phyloP scores from a whole-genome alignment of 2,329 filamentous ascomycete species.

The Teratosphaeria nubilosa region DNA sequence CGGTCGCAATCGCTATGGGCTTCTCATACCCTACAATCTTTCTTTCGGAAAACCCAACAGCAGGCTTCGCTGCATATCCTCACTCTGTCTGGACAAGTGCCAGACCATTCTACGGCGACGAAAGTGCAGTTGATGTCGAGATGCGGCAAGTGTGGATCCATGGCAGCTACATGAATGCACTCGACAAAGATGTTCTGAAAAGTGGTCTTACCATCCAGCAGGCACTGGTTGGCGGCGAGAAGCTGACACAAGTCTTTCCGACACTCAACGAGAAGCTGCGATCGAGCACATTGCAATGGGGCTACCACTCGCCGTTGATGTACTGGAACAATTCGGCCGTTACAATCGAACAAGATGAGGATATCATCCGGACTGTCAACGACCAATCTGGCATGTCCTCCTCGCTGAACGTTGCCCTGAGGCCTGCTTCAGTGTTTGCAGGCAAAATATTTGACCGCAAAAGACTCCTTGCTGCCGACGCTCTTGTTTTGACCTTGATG shows the following conservation, averaged over 20 bases:
- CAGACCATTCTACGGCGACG: constrained; percentile 22
- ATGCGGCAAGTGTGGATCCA: constrained; percentile 78
- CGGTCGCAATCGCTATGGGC: constrained; percentile 58
- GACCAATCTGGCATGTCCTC: constrained; percentile 51
- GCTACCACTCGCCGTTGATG: constrained; percentile 71
- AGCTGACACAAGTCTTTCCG: constrained; percentile 10
- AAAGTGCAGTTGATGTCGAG: constrained; percentile 55
- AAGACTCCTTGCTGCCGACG: constrained; percentile 60
- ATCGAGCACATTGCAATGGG: constrained; percentile 49
- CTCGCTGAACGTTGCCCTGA: constrained; percentile 61
- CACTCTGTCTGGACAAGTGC: constrained; percentile 65
- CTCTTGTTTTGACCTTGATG: constrained; percentile 66
- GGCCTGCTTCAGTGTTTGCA: constrained; percentile 71
- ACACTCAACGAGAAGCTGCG: constrained; percentile 15
- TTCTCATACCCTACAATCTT: constrained; percentile 68
- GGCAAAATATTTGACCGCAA: constrained; percentile 66
- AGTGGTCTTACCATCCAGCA: constrained; percentile 62
- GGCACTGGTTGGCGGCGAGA: constrained; percentile 48
- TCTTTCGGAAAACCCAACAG: constrained; percentile 60
- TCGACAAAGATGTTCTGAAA: constrained; percentile 54
- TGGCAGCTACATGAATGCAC: constrained; percentile 67
- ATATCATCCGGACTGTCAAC: constrained; percentile 63
- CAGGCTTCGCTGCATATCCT: constrained; percentile 60
- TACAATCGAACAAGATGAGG: constrained; percentile 48
- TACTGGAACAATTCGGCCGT: constrained; percentile 63